Conservation (phyloP, 768 basidiomycete genomes). For the Psilocybe tampanensis region DNA sequence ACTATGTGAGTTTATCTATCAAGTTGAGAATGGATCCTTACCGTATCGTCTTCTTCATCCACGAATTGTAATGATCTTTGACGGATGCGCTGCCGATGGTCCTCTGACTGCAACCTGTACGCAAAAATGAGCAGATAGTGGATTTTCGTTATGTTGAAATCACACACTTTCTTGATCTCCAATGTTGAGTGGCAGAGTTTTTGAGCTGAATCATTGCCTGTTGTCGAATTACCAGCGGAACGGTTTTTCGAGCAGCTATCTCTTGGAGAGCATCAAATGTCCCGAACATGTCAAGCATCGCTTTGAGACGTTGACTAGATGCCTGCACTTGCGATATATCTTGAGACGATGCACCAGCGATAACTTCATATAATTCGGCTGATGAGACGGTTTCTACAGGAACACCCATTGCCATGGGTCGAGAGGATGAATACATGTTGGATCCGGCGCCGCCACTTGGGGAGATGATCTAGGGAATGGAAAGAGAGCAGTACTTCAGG, state of each 20-base stretch:
- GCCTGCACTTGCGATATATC: conserved; percentile 56
- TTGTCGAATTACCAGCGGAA: conserved; percentile 71
- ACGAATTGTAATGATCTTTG: conserved; percentile 65
- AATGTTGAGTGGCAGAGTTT: conserved; percentile 72
- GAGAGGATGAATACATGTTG: neutral
- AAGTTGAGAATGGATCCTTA: conserved; percentile 29
- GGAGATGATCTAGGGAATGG: neutral
- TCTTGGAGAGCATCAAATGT: conserved; percentile 72
- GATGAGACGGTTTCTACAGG: conserved; percentile 50
- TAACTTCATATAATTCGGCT: conserved; percentile 66
- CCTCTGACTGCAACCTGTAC: conserved; percentile 64
- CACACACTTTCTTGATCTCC: conserved; percentile 76
- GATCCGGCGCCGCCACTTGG: neutral
- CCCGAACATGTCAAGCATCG: conserved; percentile 68
- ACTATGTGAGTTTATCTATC: conserved; percentile 7
- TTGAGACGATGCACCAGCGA: conserved; percentile 74
- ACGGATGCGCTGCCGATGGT: conserved; percentile 69
- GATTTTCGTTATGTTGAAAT: neutral
- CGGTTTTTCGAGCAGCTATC: conserved; percentile 62
- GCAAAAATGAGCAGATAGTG: conserved; percentile 12
- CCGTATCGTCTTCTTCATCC: conserved; percentile 78
- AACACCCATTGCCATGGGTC: conserved; percentile 29
- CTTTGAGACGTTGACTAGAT: conserved; percentile 63
- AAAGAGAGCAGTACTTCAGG: neutral
- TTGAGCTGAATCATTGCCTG: conserved; percentile 91